A percentile compares a stretch with the other conserved stretches of the same genome.
These are phyloP conservation scores for Pseudogymnoascus sp. DNA, from an alignment of 2,329 filamentous ascomycete genomes.

Conservation along the genomic window DNA sequence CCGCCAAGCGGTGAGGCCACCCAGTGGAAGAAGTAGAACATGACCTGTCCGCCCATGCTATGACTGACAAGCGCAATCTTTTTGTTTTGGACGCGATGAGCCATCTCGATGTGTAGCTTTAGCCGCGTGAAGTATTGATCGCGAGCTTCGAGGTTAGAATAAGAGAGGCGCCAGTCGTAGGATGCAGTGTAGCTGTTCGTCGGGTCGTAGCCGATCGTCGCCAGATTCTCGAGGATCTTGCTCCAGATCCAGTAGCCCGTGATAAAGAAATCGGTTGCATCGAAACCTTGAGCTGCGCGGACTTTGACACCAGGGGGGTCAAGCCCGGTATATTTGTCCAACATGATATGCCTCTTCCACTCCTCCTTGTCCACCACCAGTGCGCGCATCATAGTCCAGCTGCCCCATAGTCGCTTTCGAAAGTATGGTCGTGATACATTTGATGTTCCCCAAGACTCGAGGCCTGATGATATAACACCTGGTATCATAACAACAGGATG, in stretches of 20 bases:
- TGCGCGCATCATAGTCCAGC: slow-evolving; percentile 98
- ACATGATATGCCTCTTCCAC: slow-evolving; percentile 96
- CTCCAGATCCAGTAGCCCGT: slow-evolving; percentile 92
- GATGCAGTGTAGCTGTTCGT: slow-evolving; percentile 61
- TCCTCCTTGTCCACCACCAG: slow-evolving; percentile 84
- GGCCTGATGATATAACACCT: slow-evolving; percentile 90
- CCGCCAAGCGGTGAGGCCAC: slow-evolving; percentile 73
- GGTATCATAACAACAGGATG: slow-evolving; percentile 96
- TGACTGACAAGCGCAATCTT: slow-evolving; percentile 86
- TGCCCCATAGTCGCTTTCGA: slow-evolving; percentile 88
- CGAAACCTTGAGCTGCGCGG: slow-evolving; percentile 88
- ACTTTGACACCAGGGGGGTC: slow-evolving; percentile 88
- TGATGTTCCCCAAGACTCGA: slow-evolving; percentile 93
- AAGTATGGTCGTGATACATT: slow-evolving; percentile 84
- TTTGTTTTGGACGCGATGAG: slow-evolving; percentile 59
- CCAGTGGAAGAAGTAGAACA: slow-evolving; percentile 72
- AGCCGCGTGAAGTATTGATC: slow-evolving; percentile 92
- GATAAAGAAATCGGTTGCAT: slow-evolving; percentile 93
- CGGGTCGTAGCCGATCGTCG: slow-evolving; percentile 91
- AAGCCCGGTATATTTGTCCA: slow-evolving; percentile 82
- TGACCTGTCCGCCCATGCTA: slow-evolving; percentile 94
- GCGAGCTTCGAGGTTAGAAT: slow-evolving; percentile 76
- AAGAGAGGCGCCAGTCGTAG: slow-evolving; percentile 89
- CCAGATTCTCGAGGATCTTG: slow-evolving; percentile 95
- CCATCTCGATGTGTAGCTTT: slow-evolving; percentile 83